Conservation (phyloP, 345 rosid species). For the Clarkia xantiana region DNA sequence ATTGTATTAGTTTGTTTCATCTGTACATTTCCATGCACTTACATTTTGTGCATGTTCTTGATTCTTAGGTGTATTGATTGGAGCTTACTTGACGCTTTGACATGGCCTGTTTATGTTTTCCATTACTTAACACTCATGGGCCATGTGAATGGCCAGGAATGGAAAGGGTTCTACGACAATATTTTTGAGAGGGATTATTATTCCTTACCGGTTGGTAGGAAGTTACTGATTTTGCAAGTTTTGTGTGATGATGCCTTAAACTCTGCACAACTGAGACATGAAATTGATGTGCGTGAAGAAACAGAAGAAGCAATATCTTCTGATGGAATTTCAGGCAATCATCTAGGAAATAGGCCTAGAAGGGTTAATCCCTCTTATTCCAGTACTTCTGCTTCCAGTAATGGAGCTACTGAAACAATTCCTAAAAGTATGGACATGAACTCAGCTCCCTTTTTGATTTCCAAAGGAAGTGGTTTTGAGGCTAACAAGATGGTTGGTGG, state of each 20-base stretch:
- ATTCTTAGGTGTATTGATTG: slow-evolving; percentile 70
- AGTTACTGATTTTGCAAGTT: slow-evolving; percentile 74
- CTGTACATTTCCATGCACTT: neutral
- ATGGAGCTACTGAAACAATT: slow-evolving; percentile 29
- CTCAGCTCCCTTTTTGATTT: slow-evolving; percentile 20
- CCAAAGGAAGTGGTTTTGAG: slow-evolving; percentile 19
- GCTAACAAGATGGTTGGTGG: slow-evolving; percentile 19
- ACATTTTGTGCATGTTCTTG: neutral
- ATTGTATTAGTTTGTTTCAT: neutral
- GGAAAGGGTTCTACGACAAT: slow-evolving; percentile 51
- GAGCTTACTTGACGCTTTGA: slow-evolving; percentile 83
- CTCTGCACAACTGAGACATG: slow-evolving; percentile 54
- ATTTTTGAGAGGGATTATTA: slow-evolving; percentile 53
- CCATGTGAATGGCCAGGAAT: slow-evolving; percentile 39
- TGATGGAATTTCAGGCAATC: slow-evolving; percentile 32
- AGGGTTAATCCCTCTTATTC: slow-evolving; percentile 64
- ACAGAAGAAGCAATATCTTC: slow-evolving; percentile 68
- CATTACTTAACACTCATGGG: slow-evolving; percentile 76
- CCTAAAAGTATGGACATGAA: slow-evolving; percentile 27
- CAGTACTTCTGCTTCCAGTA: slow-evolving; percentile 62
- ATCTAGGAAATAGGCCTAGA: slow-evolving; percentile 46
- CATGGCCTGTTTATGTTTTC: slow-evolving; percentile 77
- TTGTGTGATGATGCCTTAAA: slow-evolving; percentile 77
- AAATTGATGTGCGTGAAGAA: slow-evolving; percentile 57
- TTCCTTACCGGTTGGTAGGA: slow-evolving; percentile 43